These are phyloP conservation scores for Salix udensis DNA, from an alignment of 345 rosid species.

Conservation along the genomic window DNA sequence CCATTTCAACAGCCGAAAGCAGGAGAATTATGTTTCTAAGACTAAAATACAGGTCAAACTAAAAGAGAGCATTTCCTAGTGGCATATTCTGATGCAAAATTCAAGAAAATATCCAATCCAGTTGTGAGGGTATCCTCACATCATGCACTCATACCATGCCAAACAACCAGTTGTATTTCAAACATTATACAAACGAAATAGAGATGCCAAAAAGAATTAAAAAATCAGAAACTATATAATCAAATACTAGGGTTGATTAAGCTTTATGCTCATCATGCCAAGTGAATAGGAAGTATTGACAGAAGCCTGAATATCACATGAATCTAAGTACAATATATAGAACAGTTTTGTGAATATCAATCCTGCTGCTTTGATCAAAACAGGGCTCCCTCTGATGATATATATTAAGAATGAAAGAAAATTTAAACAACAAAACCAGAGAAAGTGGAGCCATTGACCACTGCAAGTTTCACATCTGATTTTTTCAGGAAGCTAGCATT, in stretches of 20 bases:
- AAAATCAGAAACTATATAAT: neutral
- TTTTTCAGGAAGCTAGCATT: neutral
- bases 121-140: neutral
- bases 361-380: neutral
- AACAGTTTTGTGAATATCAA: neutral
- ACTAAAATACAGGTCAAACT: neutral
- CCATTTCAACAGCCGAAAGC: slow-evolving; percentile 1
- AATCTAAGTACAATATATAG: neutral
- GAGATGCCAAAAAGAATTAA: neutral
- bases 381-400: too few relatives aligned
- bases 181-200: neutral
- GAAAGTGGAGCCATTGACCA: neutral
- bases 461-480: neutral
- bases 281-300: neutral
- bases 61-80: neutral
- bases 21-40: neutral
- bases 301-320: neutral
- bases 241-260: neutral
- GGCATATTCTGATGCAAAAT: neutral
- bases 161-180: neutral
- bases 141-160: neutral
- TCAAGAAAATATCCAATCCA: neutral
- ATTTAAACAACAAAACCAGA: neutral
- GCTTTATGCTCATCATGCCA: neutral
- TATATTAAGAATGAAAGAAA: too few relatives aligned